phyloP scores from a whole-genome alignment of 2,329 filamentous ascomycete species.

The Fonsecaea nubica region DNA sequence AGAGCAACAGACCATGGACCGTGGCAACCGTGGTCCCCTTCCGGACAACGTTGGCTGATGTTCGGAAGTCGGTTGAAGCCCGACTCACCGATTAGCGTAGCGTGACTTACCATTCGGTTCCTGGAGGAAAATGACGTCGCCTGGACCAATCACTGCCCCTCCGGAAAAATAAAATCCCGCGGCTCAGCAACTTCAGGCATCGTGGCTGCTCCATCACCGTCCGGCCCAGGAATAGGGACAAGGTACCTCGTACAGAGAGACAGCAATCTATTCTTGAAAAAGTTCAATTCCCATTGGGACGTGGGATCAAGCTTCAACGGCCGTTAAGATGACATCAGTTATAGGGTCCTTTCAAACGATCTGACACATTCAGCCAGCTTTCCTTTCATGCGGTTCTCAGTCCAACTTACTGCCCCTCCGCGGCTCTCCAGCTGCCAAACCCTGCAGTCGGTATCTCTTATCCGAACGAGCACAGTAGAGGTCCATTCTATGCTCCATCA shows the following conservation, averaged over 20 bases:
- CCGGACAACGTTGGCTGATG: neutral
- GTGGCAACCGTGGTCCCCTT: neutral
- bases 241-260: too few relatives aligned
- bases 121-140: neutral
- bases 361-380: neutral
- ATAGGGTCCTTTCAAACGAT: neutral
- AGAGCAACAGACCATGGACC: neutral
- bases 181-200: neutral
- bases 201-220: neutral
- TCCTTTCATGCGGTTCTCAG: neutral
- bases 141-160: neutral
- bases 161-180: neutral
- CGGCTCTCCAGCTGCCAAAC: neutral
- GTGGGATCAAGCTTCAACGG: neutral
- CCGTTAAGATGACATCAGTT: neutral
- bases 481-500: neutral
- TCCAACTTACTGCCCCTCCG: neutral
- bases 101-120: neutral
- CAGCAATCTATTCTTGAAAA: neutral
- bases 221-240: neutral
- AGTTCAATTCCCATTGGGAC: neutral
- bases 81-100: neutral
- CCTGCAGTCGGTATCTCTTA: conserved; percentile 6
- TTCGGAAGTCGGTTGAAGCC: neutral
- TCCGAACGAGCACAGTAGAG: neutral